These are phyloP conservation scores for Petunia secreta DNA, from an alignment of 257 asterid genomes.

Conservation along the genomic window DNA sequence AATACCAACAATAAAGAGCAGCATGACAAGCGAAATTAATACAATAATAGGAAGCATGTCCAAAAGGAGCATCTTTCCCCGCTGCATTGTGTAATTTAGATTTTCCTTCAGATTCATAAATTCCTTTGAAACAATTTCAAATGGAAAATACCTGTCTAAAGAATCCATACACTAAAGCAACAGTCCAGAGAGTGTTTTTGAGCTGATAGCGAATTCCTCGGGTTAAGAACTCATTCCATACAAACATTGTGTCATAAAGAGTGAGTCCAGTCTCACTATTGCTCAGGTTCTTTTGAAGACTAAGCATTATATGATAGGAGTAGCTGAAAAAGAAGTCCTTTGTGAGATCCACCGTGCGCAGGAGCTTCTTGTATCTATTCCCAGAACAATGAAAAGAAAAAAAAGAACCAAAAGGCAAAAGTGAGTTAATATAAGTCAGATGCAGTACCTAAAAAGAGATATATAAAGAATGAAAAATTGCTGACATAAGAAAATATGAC, in stretches of 20 bases:
- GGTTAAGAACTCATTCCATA: conserved; percentile 96
- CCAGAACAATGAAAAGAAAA: conserved; percentile 42
- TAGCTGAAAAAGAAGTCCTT: conserved; percentile 98
- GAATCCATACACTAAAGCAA: conserved; percentile 90
- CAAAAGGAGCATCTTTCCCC: not conserved
- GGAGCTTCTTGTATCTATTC: conserved; percentile 94
- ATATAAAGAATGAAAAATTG: conserved; percentile 19
- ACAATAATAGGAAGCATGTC: not conserved
- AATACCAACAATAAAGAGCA: too few species aligned
- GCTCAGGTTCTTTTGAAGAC: conserved; percentile 87
- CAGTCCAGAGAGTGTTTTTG: conserved; percentile 82
- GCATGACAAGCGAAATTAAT: not conserved
- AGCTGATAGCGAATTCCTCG: conserved; percentile 85
- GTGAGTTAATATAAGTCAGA: conserved; percentile 46
- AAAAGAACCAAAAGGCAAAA: conserved; percentile 41
- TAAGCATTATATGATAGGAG: conserved; percentile 87
- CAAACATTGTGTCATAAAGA: conserved; percentile 91
- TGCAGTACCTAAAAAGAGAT: not conserved
- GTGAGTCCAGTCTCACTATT: conserved; percentile 56
- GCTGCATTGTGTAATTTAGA: not conserved
- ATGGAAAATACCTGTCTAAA: conserved; percentile 75
- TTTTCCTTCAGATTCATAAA: not conserved
- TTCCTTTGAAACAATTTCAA: not conserved
- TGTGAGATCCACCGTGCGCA: conserved; percentile 86
- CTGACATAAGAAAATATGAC: conserved; percentile 27